These are phyloP conservation scores for Lipomyces oligophaga DNA, from an alignment of 805 yeast genomes.

Conservation along the genomic window DNA sequence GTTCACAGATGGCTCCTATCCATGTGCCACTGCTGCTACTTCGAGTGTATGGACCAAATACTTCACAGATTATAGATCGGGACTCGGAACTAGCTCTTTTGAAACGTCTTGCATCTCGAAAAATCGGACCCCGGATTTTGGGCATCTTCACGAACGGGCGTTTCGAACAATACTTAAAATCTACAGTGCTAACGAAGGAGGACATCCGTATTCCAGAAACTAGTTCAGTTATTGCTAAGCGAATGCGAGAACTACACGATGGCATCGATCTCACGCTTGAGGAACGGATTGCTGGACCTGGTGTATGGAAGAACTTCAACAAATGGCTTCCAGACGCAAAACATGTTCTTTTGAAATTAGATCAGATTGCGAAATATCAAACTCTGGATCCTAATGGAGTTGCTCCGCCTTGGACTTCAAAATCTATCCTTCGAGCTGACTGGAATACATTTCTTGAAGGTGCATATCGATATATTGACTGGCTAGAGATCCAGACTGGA, in stretches of 20 bases:
- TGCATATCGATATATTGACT: conserved; percentile 53
- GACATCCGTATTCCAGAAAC: conserved; percentile 73
- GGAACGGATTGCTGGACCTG: conserved; percentile 61
- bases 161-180: conserved; percentile 87
- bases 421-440: conserved; percentile 36
- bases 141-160: conserved; percentile 93
- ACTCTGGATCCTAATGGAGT: not conserved
- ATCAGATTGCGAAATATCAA: conserved; percentile 38
- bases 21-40: conserved; percentile 59
- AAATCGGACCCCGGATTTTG: conserved; percentile 81
- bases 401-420: conserved; percentile 22
- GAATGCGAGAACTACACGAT: conserved; percentile 91
- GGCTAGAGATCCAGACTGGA: conserved; percentile 56
- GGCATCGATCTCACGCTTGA: conserved; percentile 61
- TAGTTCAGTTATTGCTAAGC: conserved; percentile 81
- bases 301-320: conserved; percentile 61
- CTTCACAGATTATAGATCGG: conserved; percentile 80
- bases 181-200: conserved; percentile 66
- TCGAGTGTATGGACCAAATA: conserved; percentile 85
- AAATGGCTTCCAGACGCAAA: conserved; percentile 63
- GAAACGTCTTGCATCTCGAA: conserved; percentile 65
- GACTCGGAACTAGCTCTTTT: conserved; percentile 71
- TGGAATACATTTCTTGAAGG: conserved; percentile 50
- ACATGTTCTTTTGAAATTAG: conserved; percentile 43
- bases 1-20: not conserved